A percentile compares a stretch with the other conserved stretches of the same genome.
Evolutionary conservation across 441 rosid genomes (phyloP).

Genomic region (Syzygium syzygioides): DNA sequence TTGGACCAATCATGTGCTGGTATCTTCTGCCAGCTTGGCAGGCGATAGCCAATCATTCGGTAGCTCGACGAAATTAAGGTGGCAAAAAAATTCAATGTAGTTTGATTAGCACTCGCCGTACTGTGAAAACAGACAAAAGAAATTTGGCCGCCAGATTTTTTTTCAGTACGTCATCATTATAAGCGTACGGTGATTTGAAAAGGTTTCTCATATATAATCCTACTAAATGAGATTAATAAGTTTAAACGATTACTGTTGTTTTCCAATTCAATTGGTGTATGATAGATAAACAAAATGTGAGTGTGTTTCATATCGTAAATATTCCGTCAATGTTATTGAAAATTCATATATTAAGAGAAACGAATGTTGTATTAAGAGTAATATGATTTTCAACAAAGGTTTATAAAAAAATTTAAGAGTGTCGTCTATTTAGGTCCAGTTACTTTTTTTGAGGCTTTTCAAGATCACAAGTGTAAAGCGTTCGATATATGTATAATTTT

Average conservation of each 20-base stretch:
- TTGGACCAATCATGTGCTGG: slow-evolving; percentile 17
- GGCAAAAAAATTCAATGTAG: neutral
- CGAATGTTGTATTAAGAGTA: neutral
- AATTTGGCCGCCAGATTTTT: neutral
- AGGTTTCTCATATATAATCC: neutral
- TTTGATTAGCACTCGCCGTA: neutral
- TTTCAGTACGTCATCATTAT: neutral
- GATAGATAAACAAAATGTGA: neutral
- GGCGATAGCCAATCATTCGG: slow-evolving; percentile 8
- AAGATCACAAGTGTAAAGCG: neutral
- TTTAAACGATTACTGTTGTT: neutral
- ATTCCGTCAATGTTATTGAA: neutral
- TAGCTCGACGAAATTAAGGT: slow-evolving; percentile 32
- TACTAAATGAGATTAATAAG: neutral
- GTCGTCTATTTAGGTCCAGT: neutral
- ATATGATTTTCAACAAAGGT: neutral
- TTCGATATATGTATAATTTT: neutral
- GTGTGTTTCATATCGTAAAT: neutral
- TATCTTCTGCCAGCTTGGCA: slow-evolving; percentile 22
- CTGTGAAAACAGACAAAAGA: neutral
- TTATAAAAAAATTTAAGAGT: neutral
- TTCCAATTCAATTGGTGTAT: neutral
- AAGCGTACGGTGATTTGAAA: neutral
- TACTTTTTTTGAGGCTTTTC: neutral
- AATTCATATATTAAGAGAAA: neutral